Conservation (phyloP, 2,329 filamentous ascomycete genomes). For the Reticulascus tulasneorum region DNA sequence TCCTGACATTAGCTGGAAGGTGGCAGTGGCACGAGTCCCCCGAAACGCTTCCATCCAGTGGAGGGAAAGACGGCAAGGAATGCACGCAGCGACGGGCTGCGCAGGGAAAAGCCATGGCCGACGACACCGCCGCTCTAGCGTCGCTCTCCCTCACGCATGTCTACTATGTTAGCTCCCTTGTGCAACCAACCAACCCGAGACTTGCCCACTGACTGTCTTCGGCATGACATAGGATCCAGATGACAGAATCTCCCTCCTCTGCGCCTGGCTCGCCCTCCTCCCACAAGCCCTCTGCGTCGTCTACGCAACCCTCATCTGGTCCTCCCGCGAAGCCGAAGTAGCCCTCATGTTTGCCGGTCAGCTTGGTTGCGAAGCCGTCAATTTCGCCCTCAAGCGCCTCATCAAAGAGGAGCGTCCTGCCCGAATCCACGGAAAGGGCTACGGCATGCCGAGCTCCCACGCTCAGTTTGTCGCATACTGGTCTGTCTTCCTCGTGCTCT, state of each 20-base stretch:
- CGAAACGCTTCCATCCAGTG: too few species aligned
- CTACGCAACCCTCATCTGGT: constrained; percentile 87
- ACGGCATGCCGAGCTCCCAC: constrained; percentile 94
- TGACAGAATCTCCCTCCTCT: constrained; percentile 79
- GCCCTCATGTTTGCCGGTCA: constrained; percentile 88
- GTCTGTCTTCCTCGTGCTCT: constrained; percentile 76
- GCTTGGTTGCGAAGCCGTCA: constrained; percentile 84
- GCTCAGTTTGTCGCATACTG: constrained; percentile 94
- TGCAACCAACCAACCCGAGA: too few species aligned
- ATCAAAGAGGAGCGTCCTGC: constrained; percentile 89
- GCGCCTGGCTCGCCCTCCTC: constrained; percentile 89
- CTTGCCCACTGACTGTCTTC: too few species aligned
- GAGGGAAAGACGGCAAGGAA: constrained; percentile 2
- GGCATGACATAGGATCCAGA: constrained; percentile 71
- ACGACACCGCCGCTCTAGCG: constrained; percentile 58
- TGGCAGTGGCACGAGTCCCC: too few species aligned
- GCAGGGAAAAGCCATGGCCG: constrained; percentile 19
- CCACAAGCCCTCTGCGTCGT: constrained; percentile 88
- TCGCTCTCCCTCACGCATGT: constrained; percentile 95
- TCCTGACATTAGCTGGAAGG: too few species aligned
- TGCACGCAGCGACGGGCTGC: constrained; percentile 2
- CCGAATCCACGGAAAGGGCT: constrained; percentile 85
- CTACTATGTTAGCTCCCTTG: constrained; percentile 76
- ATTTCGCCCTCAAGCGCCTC: constrained; percentile 82
- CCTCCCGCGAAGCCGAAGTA: constrained; percentile 86